Evolutionary conservation across 2,329 filamentous ascomycete genomes (phyloP).

Genomic region (Grosmannia penicillata): DNA sequence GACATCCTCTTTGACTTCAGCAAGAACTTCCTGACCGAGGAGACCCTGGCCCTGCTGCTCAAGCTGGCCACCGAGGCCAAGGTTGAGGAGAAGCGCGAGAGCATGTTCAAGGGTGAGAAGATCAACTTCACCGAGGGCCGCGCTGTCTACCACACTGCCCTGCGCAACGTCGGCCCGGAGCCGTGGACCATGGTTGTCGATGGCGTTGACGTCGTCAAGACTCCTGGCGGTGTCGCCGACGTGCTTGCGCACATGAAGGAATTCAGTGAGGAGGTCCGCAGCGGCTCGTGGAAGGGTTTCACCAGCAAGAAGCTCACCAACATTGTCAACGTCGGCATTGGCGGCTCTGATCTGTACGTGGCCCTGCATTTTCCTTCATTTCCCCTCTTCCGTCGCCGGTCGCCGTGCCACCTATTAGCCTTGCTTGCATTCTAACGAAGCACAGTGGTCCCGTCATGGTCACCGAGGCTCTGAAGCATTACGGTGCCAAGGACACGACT

Average conservation of each 20-base stretch:
- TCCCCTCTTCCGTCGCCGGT: background rate
- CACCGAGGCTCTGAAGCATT: slow-evolving; percentile 90
- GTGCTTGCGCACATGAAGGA: slow-evolving; percentile 92
- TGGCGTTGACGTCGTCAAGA: slow-evolving; percentile 82
- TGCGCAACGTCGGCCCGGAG: slow-evolving; percentile 61
- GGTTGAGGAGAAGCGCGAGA: slow-evolving; percentile 85
- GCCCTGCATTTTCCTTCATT: background rate
- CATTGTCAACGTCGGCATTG: slow-evolving; percentile 95
- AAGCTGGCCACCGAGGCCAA: slow-evolving; percentile 85
- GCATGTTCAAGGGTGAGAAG: slow-evolving; percentile 94
- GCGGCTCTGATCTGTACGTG: slow-evolving; percentile 90
- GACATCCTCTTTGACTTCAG: slow-evolving; percentile 97
- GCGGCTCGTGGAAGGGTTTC: slow-evolving; percentile 92
- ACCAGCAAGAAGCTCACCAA: slow-evolving; percentile 95
- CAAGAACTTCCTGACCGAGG: slow-evolving; percentile 95
- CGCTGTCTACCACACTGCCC: slow-evolving; percentile 87
- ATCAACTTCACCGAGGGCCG: slow-evolving; percentile 99
- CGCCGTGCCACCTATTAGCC: background rate
- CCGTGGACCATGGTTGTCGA: slow-evolving; percentile 75
- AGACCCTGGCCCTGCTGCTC: slow-evolving; percentile 74
- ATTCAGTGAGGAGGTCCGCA: slow-evolving; percentile 89
- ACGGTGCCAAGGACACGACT: slow-evolving; percentile 71
- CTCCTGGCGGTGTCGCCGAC: slow-evolving; percentile 76
- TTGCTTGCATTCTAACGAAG: background rate
- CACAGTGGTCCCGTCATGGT: slow-evolving; percentile 92